Base-by-base conservation (phyloP, 345 rosid species). In the Geranium rotundifolium region DNA sequence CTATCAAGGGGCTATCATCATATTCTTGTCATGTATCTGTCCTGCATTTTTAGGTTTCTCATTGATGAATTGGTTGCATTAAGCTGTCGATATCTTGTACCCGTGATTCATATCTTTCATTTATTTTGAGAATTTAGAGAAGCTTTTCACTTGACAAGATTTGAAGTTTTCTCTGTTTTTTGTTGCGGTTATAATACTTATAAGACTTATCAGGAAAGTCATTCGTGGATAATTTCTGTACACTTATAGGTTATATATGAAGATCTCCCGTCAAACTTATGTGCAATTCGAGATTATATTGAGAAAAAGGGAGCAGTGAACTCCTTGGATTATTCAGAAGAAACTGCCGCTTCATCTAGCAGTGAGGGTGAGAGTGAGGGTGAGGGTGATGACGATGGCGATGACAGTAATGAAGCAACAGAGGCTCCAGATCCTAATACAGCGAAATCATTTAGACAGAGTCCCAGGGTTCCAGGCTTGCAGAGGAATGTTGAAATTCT, bases 211-310 rank as follows among this genome's bases (percentile, higher is more conserved):
- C 19, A 41, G 34, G n/a, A 57, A 54, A 19, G 15, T 5, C 37
- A 34, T 41, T 65, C 34, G 63, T 23, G 56, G 6, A 60, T 64
- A 27, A 34, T 23, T 15, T 9, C 69, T 30, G 62, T 70, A 12
- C 46, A 10, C 55, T 61, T 65, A 29, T 70, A 92, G 98, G 96
- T 92, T 71, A 86, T 92, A 62, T 92, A 92, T 64, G 95, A 92
- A 80, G 97, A 92, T 78, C 97, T 92, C 54, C 99, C 97, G 14
- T 89, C 99, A 63, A 92, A 92, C 65, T 75, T 92, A 66, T 83
- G 91, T 63, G 95, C 96, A 30, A 86, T 92, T 67, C 88, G 96
- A 62, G 97, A 93, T 71, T 86, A 85, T 81, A 82, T 89, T 10
- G 99, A 93, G 78, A 80, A 78, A 64, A 79, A 63, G 69, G 79